These are phyloP conservation scores for Solanum arcanum DNA, from an alignment of 257 asterid genomes.

Conservation along the genomic window DNA sequence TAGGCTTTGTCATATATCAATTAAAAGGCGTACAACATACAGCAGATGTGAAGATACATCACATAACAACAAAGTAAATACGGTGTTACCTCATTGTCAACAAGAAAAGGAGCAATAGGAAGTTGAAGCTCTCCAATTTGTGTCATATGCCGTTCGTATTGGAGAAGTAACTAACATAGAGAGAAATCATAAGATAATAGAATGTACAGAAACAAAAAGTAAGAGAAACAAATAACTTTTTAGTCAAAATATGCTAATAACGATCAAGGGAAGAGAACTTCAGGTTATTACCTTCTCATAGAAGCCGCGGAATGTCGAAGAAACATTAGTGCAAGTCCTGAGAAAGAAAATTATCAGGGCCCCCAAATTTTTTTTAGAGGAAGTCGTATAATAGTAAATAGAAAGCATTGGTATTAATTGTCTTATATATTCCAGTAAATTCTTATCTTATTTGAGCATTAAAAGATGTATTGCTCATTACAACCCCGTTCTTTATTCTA, in stretches of 20 bases:
- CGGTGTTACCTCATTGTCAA: conserved; percentile 51
- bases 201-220: too few species aligned
- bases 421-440: too few species aligned
- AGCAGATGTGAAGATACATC: too few species aligned
- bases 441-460: not conserved
- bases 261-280: too few species aligned
- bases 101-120: conserved; percentile 32
- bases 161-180: not conserved
- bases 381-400: too few species aligned
- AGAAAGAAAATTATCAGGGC: too few species aligned
- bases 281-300: conserved; percentile 63
- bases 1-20: not conserved
- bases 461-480: not conserved
- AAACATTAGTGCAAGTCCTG: conserved; percentile 77
- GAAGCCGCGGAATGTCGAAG: conserved; percentile 83
- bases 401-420: too few species aligned
- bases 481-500: not conserved
- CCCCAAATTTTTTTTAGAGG: too few species aligned
- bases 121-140: conserved; percentile 70
- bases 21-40: not conserved
- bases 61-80: not conserved
- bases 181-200: too few species aligned
- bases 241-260: not conserved
- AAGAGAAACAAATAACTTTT: too few species aligned
- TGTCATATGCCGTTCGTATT: conserved; percentile 61